Base-by-base conservation (phyloP, 306 rosid genomes). In the Malus orientalis region DNA sequence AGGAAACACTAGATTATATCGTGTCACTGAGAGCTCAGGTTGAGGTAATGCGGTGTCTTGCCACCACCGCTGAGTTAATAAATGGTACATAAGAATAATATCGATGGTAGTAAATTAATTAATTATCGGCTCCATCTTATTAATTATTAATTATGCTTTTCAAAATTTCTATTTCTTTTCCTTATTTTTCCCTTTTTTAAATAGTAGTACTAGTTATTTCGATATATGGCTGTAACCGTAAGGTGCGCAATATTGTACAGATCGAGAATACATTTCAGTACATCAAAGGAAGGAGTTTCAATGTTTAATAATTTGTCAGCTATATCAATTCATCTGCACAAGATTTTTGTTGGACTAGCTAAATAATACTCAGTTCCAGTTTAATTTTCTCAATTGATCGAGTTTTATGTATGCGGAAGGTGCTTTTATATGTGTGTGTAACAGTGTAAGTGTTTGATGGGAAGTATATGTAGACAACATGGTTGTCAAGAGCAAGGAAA, bases 1-100 rank as follows among this genome's bases (percentile, higher is more conserved):
- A 84, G 30, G 98, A 93, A 93, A 82, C 97, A 89, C 93, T 93
- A 84, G 98, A 93, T 85, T 93, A 93, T 60, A 78, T 93, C 0
- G 25, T 79, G 57, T 86, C 91, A 20, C 79, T 93, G 7, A 81
- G 91, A 91, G 11, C 92, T 85, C 98, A 93, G 77, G 92, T 91
- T 82, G 93, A 91, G 86, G 96, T 88, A 0, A 91, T 93, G 98
- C 70, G 92, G 64, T 84, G 80, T 80, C 74, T 91, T 63, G 86
- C 85, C 11, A 74, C 73, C 67, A 87, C 95, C 58, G 60, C 91
- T 0, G 40, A 84, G 61, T 76, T 82, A 61, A 69, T 57, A 4
- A 82, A 84, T 79, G 79, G 38, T 68, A 33, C 67, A 78, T 69
- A 74, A 29, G 13, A 7, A 64, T 64, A 16, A 9, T 10, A 60